Evolutionary conservation across 1,284 basidiomycete species (phyloP).

Genomic region (Puccinia coronata): DNA sequence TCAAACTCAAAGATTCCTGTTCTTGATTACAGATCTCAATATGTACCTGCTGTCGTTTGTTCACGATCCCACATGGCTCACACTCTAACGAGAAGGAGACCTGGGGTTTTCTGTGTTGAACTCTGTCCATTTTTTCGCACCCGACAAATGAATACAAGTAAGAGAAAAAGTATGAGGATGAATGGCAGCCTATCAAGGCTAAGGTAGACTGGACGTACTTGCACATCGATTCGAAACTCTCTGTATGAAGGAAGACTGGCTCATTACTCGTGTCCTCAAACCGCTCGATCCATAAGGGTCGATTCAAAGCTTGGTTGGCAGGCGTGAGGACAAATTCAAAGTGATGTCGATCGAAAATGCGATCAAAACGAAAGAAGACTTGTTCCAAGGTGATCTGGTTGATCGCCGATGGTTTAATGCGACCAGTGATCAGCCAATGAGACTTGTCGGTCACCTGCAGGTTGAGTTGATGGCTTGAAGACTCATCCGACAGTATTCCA

Average conservation of each 20-base stretch:
- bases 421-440: conserved; percentile 26
- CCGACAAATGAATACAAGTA: neutral
- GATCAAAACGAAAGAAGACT: conserved; percentile 17
- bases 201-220: conserved; percentile 8
- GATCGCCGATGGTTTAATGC: conserved; percentile 20
- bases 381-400: conserved; percentile 30
- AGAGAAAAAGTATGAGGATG: neutral
- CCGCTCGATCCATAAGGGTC: conserved; percentile 12
- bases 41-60: neutral
- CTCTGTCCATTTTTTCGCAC: neutral
- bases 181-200: neutral
- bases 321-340: conserved; percentile 14
- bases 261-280: conserved; percentile 8
- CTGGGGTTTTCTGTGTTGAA: neutral
- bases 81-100: neutral
- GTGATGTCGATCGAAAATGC: neutral
- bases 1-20: conserved; percentile 6
- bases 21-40: conserved; percentile 12
- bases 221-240: conserved; percentile 25
- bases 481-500: conserved; percentile 12
- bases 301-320: neutral
- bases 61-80: conserved; percentile 10
- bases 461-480: conserved; percentile 4
- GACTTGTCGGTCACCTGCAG: conserved; percentile 1
- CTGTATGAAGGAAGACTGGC: conserved; percentile 22